phyloP scores from a whole-genome alignment of 768 basidiomycete genomes.

The Multifurca ochricompacta region DNA sequence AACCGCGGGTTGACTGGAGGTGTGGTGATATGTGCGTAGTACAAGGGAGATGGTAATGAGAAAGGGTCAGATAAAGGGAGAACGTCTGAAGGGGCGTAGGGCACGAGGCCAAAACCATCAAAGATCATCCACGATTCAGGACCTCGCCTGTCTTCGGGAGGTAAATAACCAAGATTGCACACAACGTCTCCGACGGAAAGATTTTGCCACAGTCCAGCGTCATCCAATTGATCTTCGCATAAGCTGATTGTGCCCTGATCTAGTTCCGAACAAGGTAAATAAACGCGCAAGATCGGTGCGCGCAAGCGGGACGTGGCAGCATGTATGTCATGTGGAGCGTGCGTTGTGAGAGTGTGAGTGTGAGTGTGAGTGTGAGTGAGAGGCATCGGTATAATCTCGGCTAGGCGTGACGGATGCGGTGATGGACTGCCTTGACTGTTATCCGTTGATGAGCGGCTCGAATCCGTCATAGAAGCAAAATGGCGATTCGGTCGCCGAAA shows the following conservation, averaged over 20 bases:
- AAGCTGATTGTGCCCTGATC: conserved; percentile 39
- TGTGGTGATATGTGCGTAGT: conserved; percentile 61
- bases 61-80: conserved; percentile 51
- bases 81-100: conserved; percentile 49
- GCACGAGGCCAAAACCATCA: conserved; percentile 53
- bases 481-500: conserved; percentile 1
- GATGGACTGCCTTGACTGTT: conserved; percentile 18
- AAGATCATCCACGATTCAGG: conserved; percentile 65
- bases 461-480: conserved; percentile 1
- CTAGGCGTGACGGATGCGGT: conserved; percentile 22
- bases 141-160: conserved; percentile 28
- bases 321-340: conserved; percentile 51
- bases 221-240: conserved; percentile 65
- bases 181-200: conserved; percentile 73
- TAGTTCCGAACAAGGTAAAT: conserved; percentile 59
- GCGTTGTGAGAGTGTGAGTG: too few species aligned
- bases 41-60: conserved; percentile 65
- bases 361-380: too few species aligned
- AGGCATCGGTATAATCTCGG: conserved; percentile 22
- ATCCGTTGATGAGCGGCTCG: conserved; percentile 11
- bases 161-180: conserved; percentile 75
- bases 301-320: conserved; percentile 53
- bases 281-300: conserved; percentile 68
- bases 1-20: conserved; percentile 27
- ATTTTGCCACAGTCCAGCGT: conserved; percentile 61